Conservation (phyloP, 2,329 filamentous ascomycete genomes). For the Colletotrichum karsti region DNA sequence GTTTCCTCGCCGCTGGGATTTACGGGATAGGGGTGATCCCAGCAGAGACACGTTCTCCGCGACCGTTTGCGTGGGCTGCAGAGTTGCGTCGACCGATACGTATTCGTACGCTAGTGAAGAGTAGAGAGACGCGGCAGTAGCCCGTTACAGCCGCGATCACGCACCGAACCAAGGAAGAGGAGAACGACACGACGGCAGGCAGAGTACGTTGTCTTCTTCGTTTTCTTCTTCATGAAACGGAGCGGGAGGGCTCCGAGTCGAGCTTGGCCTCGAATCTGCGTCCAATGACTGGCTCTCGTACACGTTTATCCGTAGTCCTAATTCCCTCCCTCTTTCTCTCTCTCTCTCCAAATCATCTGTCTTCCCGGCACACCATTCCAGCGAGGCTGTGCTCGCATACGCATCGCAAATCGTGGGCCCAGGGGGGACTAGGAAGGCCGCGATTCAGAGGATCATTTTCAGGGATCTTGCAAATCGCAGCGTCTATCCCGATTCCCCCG, state of each 20-base stretch:
- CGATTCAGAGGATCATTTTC: conserved; percentile 29
- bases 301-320: too few relatives aligned
- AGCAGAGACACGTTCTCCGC: conserved; percentile 18
- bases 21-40: conserved; percentile 12
- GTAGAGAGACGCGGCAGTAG: too few relatives aligned
- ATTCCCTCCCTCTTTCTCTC: background rate
- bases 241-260: conserved; percentile 21
- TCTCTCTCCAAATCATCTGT: background rate
- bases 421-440: conserved; percentile 9
- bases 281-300: background rate
- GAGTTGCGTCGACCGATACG: conserved; percentile 7
- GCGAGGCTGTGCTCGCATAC: conserved; percentile 27
- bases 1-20: conserved; percentile 1
- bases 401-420: conserved; percentile 19
- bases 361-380: background rate
- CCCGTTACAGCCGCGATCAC: background rate
- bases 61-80: conserved; percentile 12
- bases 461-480: conserved; percentile 30
- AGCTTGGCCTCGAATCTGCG: conserved; percentile 20
- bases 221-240: conserved; percentile 7
- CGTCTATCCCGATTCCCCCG: conserved; percentile 22
- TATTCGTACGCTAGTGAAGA: background rate
- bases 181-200: background rate
- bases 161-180: background rate
- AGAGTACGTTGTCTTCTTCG: background rate